Conservation (phyloP, 345 rosid species). For the Barbarea vulgaris region DNA sequence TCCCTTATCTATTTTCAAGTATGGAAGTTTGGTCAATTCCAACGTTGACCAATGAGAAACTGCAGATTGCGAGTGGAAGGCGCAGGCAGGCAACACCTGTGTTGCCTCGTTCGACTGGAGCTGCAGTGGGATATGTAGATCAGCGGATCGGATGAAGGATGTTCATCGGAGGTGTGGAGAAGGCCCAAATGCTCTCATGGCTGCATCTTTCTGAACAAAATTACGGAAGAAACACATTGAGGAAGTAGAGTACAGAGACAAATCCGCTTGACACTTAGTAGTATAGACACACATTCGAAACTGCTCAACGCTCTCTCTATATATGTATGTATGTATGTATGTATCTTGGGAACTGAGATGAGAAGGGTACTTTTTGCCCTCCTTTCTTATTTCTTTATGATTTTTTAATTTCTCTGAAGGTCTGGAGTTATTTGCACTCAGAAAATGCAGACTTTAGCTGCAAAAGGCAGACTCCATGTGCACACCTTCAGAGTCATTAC, state of each 20-base stretch:
- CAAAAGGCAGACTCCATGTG: slow-evolving; percentile 28
- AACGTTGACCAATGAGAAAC: slow-evolving; percentile 12
- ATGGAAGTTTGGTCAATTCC: background rate
- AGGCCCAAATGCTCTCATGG: slow-evolving; percentile 75
- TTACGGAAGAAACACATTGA: slow-evolving; percentile 11
- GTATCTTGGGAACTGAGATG: slow-evolving; percentile 35
- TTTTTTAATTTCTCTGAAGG: slow-evolving; percentile 6
- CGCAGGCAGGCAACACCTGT: slow-evolving; percentile 87
- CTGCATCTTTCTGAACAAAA: slow-evolving; percentile 57
- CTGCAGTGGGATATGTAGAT: slow-evolving; percentile 89
- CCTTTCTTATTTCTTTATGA: slow-evolving; percentile 29
- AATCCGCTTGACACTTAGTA: slow-evolving; percentile 18
- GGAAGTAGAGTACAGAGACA: slow-evolving; percentile 32
- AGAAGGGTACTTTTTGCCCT: slow-evolving; percentile 40
- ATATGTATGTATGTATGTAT: slow-evolving; percentile 37
- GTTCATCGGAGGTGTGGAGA: slow-evolving; percentile 91
- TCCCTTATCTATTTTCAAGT: background rate
- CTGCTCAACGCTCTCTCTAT: slow-evolving; percentile 9
- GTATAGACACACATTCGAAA: slow-evolving; percentile 28
- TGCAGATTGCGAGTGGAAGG: slow-evolving; percentile 95
- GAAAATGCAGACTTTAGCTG: slow-evolving; percentile 33
- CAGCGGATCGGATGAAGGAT: slow-evolving; percentile 84
- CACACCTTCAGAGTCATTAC: slow-evolving; percentile 13
- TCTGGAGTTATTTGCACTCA: slow-evolving; percentile 23
- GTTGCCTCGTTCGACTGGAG: slow-evolving; percentile 94